Base-by-base conservation (phyloP, 495 filamentous ascomycete genomes). In the Pseudoneurospora amorphoporcata region DNA sequence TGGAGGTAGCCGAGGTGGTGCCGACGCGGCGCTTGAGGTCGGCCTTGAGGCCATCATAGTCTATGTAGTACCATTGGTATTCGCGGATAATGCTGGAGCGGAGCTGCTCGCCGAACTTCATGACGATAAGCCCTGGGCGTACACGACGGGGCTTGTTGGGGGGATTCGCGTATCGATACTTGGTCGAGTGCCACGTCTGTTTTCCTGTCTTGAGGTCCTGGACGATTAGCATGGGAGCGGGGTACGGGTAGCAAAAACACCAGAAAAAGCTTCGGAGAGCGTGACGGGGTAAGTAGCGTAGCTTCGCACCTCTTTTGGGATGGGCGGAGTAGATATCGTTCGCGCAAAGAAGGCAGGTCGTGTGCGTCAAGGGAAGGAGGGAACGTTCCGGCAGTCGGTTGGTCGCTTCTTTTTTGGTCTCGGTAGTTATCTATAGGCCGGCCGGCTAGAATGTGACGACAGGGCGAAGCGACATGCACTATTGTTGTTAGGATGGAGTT, bases 31-130 rank as follows among this genome's bases (percentile, higher is more conserved):
- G 90, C 80, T 95, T 97, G 72, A 99, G 89, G 74, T 92, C 90
- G 75, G 85, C 84, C 83, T 99, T 99, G 68, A 99, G 88, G 72
- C 91, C 92, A 76, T 98, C 94, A 82, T 99, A 99, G 81, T 91
- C 90, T 82, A 99, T 98, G 84, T 98, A 99, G 86, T 96, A 92
- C 87, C 93, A 96, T 81, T 92, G 90, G 84, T 94, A 99, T 81
- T 98, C 95, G 84, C 91, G 92, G 82, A 98, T 94, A 77, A 97
- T 88, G 75, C 94, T 97, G 72, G 92, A 93, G 47, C 91, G 92
- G 73, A 99, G 89, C 85, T 98, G 94, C 80, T 97, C 92, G 79
- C 95, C 95, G 87, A 99, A 99, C 86, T 97, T 98, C 84, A 83
- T 84, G 80, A 79, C 81, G 82, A 87, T 75, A 70, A 83, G 73